Conservation (phyloP, 331 rosid genomes). For the Erythrophleum ivorense region DNA sequence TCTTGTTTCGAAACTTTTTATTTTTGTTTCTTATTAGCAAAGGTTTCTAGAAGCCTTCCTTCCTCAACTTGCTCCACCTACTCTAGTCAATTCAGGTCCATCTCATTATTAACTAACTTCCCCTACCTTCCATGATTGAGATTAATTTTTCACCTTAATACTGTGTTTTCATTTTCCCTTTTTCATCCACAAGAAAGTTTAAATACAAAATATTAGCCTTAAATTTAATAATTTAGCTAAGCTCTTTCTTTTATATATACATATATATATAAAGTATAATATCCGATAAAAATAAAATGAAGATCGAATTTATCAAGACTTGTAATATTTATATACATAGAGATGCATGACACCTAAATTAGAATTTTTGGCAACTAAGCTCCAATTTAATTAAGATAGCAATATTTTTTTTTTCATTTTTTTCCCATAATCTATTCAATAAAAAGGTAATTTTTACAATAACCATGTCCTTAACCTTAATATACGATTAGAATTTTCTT, state of each 20-base stretch:
- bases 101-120: constrained; percentile 18
- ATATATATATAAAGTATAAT: too few relatives aligned
- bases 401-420: too few relatives aligned
- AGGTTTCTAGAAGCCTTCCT: constrained; percentile 4
- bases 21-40: not conserved
- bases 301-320: too few relatives aligned
- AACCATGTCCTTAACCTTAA: not conserved
- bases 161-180: not conserved
- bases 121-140: constrained; percentile 4
- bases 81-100: not conserved
- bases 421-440: too few relatives aligned
- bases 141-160: not conserved
- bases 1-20: not conserved
- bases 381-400: not conserved
- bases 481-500: not conserved
- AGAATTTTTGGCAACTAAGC: not conserved
- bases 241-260: too few relatives aligned
- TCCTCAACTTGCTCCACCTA: not conserved
- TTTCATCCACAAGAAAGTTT: not conserved
- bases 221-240: not conserved
- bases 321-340: too few relatives aligned
- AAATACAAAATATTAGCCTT: not conserved
- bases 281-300: too few relatives aligned
- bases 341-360: too few relatives aligned
- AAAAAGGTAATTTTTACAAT: too few relatives aligned